Evolutionary conservation across 345 rosid genomes (phyloP).

Genomic region (Gossypium longicalyx): DNA sequence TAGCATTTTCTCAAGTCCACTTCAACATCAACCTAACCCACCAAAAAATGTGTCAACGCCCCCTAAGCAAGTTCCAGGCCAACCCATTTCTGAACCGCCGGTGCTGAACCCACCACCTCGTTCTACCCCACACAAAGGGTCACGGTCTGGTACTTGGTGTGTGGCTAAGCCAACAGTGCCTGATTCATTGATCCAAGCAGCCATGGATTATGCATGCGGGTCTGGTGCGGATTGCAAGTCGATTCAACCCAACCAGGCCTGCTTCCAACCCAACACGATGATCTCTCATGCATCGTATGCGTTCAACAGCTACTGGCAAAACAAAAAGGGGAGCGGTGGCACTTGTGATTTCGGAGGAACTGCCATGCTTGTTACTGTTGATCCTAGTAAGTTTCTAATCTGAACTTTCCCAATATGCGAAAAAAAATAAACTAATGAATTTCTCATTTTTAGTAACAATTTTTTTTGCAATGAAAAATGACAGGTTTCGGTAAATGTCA

Average conservation of each 20-base stretch:
- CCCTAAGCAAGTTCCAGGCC: constrained; percentile 1
- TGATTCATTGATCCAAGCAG: constrained; percentile 30
- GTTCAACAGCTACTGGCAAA: constrained; percentile 53
- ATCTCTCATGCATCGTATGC: constrained; percentile 44
- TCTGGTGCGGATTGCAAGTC: constrained; percentile 40
- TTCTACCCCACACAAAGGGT: constrained; percentile 14
- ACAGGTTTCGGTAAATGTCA: constrained; percentile 2
- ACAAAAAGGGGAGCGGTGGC: constrained; percentile 28
- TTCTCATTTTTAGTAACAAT: background rate
- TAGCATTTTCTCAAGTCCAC: constrained; percentile 11
- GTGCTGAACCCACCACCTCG: constrained; percentile 13
- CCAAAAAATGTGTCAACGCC: background rate
- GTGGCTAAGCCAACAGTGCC: constrained; percentile 44
- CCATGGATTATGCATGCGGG: constrained; percentile 52
- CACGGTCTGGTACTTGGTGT: constrained; percentile 31
- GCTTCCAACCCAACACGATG: constrained; percentile 41
- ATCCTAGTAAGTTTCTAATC: constrained; percentile 37
- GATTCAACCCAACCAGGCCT: constrained; percentile 31
- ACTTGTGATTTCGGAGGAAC: constrained; percentile 52
- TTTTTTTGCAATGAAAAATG: background rate
- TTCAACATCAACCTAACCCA: constrained; percentile 13
- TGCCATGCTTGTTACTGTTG: constrained; percentile 41
- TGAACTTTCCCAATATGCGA: background rate
- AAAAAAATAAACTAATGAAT: background rate
- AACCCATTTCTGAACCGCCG: constrained; percentile 2